Percentiles rank a stretch among this genome's conserved stretches.
Evolutionary conservation across 1,284 basidiomycete species (phyloP).

Genomic region (Trichosporon inkin): DNA sequence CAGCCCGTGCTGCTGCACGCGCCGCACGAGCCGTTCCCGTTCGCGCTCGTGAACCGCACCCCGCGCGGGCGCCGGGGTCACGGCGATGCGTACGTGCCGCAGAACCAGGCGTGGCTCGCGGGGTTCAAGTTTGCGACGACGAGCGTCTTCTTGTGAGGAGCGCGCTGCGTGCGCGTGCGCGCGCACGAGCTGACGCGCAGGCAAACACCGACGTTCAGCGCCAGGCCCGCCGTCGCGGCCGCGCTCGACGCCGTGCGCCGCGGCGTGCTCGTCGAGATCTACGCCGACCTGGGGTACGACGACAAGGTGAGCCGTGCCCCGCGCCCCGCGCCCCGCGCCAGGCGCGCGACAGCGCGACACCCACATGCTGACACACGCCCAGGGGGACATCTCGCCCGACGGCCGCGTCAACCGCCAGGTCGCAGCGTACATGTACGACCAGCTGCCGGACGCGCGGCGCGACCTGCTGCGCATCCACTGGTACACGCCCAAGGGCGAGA

Average conservation of each 20-base stretch:
- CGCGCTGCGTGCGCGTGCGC: background rate
- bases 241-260: conserved; percentile 60
- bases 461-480: conserved; percentile 61
- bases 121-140: conserved; percentile 62
- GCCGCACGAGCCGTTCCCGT: conserved; percentile 61
- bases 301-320: conserved; percentile 50
- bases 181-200: conserved; percentile 26
- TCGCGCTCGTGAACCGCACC: conserved; percentile 64
- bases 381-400: conserved; percentile 57
- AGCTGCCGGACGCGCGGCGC: conserved; percentile 51
- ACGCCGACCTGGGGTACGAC: conserved; percentile 62
- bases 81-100: conserved; percentile 51
- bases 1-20: conserved; percentile 56
- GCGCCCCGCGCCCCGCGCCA: background rate
- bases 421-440: conserved; percentile 59
- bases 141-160: conserved; percentile 64
- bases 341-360: too few relatives aligned
- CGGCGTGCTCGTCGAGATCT: conserved; percentile 62
- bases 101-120: conserved; percentile 67
- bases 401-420: conserved; percentile 71
- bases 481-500: conserved; percentile 58
- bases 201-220: conserved; percentile 68
- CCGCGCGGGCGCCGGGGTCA: conserved; percentile 56
- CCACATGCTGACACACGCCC: background rate
- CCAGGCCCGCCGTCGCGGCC: conserved; percentile 60